A percentile compares a stretch with the other conserved stretches of the same genome.
phyloP scores from a whole-genome alignment of 495 filamentous ascomycete species.

The Tuber melanosporum region DNA sequence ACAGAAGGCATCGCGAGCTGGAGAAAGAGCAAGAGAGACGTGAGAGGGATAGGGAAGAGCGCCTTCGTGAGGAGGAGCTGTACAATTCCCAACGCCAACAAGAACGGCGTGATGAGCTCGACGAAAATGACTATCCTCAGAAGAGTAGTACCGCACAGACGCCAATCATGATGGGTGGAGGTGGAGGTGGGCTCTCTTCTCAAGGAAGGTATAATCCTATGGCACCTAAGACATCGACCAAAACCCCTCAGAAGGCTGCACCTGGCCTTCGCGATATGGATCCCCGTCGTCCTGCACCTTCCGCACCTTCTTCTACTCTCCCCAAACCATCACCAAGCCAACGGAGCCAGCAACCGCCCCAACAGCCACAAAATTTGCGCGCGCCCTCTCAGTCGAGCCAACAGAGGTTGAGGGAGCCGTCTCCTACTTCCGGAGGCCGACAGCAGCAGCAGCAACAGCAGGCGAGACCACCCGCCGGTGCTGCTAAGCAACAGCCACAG shows the following conservation, averaged over 20 bases:
- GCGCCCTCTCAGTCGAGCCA: conserved; percentile 24
- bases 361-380: conserved; percentile 20
- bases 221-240: conserved; percentile 50
- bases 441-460: conserved; percentile 3
- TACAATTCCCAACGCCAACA: conserved; percentile 23
- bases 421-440: conserved; percentile 21
- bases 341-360: conserved; percentile 14
- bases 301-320: conserved; percentile 47
- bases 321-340: conserved; percentile 46
- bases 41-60: conserved; percentile 36
- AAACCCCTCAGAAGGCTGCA: conserved; percentile 22
- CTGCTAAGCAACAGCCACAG: conserved; percentile 26
- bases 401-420: conserved; percentile 36
- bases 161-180: conserved; percentile 56
- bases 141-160: conserved; percentile 30
- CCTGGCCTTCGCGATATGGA: conserved; percentile 32
- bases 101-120: conserved; percentile 21
- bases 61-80: conserved; percentile 37
- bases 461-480: conserved; percentile 14
- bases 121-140: conserved; percentile 39
- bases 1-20: conserved; percentile 42
- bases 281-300: conserved; percentile 48
- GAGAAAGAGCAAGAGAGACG: conserved; percentile 42
- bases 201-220: conserved; percentile 72
- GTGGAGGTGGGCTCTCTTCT: conserved; percentile 50